Base-by-base conservation (phyloP, 306 rosid species). In the Phaseolus lunatus region DNA sequence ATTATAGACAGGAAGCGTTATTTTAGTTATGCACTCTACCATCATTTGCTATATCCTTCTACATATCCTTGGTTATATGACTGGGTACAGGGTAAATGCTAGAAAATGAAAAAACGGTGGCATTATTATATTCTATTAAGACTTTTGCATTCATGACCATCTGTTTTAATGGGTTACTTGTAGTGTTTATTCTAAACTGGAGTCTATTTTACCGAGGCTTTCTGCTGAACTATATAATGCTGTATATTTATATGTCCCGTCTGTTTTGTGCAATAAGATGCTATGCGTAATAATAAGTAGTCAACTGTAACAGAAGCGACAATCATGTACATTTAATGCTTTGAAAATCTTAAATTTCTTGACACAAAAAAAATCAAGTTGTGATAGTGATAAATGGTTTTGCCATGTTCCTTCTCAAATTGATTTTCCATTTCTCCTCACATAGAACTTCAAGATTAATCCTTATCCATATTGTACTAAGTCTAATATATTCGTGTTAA, bases 221-320 rank as follows among this genome's bases (percentile, higher is more conserved):
- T 19, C 16, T 58, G 19, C 70, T 68, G 53, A 44, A 19, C 24
- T 22, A 1, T 47, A 64, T 45, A 10, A 39, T 76, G 35, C 65
- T n/a, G 20, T 48, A 47, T 47, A 72, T 8, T 81, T 26, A 7
- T 37, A 27, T 48, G 43, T 37, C n/a, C 33, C 19, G 41, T 22
- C 10, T 56, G 66, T 66, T 78, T 83, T 66, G 10, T 9, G 37
- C 43, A 45, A 47, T 66, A 70, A 57, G 75, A 43, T 69, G 67
- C 78, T 59, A 73, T 67, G 59, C 77, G 31, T 27, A 82, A 37
- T 47, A 29, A 48, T 10, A 3, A 37, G 15, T n/a, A 53, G 8
- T 50, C 48, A 50, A 67, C 19, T 52, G 48, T 1, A 23, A 22
- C 64, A 24, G 61, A 72, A 14, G 52, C 54, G 45, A 6, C 10